Percentiles rank a stretch among this genome's conserved stretches.
phyloP scores from a whole-genome alignment of 2,329 filamentous ascomycete species.

The Fusarium setosum region DNA sequence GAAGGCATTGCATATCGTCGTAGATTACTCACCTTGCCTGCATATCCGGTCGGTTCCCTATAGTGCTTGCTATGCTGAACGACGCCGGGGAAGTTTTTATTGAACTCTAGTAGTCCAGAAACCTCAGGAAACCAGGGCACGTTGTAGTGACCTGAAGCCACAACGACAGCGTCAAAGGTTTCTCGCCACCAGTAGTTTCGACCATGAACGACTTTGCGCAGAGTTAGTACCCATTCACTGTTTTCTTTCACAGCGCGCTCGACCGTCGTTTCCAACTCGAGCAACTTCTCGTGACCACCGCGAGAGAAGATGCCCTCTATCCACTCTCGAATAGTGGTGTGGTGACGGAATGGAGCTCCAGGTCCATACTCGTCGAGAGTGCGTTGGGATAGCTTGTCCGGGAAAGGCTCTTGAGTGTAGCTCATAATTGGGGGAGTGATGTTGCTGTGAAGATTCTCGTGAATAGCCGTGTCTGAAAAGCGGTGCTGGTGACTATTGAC shows the following conservation, averaged over 20 bases:
- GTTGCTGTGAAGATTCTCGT: slow-evolving; percentile 28
- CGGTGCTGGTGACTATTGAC: slow-evolving; percentile 34
- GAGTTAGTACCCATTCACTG: slow-evolving; percentile 12
- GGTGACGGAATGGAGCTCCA: slow-evolving; percentile 9
- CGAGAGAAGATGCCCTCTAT: slow-evolving; percentile 19
- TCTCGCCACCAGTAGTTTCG: slow-evolving; percentile 32
- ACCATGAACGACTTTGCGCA: slow-evolving; percentile 13
- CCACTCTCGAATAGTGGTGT: slow-evolving; percentile 22
- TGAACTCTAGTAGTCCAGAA: slow-evolving; percentile 12
- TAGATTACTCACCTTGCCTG: slow-evolving; percentile 5
- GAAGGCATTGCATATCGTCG: neutral
- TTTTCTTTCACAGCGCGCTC: slow-evolving; percentile 15
- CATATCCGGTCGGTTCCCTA: neutral
- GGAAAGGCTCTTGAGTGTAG: slow-evolving; percentile 23
- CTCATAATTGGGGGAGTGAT: slow-evolving; percentile 26
- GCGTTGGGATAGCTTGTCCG: neutral
- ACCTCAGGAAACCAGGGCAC: slow-evolving; percentile 27
- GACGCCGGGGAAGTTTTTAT: neutral
- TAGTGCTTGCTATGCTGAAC: slow-evolving; percentile 31
- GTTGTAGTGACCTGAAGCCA: slow-evolving; percentile 28
- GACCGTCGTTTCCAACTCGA: slow-evolving; percentile 18
- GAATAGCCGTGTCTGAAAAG: slow-evolving; percentile 31
- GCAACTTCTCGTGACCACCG: neutral
- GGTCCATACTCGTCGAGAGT: slow-evolving; percentile 11
- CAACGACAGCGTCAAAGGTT: slow-evolving; percentile 26